These are phyloP conservation scores for Gossypium trilobum DNA, from an alignment of 441 rosid genomes.

Conservation along the genomic window DNA sequence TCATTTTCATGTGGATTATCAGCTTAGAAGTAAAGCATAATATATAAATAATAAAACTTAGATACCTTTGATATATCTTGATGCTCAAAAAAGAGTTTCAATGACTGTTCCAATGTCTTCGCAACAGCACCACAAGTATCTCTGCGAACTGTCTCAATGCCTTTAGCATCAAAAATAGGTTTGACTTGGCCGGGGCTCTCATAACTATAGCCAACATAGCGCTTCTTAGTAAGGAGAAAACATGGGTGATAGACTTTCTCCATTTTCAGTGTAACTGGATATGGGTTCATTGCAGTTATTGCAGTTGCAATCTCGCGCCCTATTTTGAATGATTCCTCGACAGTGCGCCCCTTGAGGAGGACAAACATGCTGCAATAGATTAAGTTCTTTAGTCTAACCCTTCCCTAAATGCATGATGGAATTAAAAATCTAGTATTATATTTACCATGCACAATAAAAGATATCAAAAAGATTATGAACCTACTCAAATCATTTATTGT, in stretches of 20 bases:
- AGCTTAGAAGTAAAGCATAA: constrained; percentile 6
- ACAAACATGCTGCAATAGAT: constrained; percentile 78
- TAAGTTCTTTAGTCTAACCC: constrained; percentile 8
- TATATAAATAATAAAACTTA: not conserved
- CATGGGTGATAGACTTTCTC: constrained; percentile 93
- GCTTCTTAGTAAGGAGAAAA: constrained; percentile 94
- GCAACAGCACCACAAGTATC: constrained; percentile 84
- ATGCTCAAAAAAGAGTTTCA: constrained; percentile 67
- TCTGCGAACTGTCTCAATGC: constrained; percentile 93
- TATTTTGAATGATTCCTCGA: constrained; percentile 58
- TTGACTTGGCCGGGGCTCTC: constrained; percentile 64
- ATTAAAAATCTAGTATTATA: not conserved
- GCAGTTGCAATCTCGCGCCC: constrained; percentile 83
- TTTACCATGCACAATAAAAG: not conserved
- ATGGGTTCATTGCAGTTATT: constrained; percentile 76
- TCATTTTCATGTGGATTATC: constrained; percentile 4
- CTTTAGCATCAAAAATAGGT: constrained; percentile 90
- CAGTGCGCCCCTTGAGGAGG: constrained; percentile 70
- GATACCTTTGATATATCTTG: constrained; percentile 59
- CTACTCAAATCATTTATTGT: not conserved
- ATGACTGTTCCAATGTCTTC: constrained; percentile 80
- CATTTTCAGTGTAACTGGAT: constrained; percentile 85
- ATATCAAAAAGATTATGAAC: not conserved
- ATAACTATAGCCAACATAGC: constrained; percentile 90
- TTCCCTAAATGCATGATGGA: constrained; percentile 12